These are phyloP conservation scores for Kalaharituber pfeilii DNA, from an alignment of 2,329 filamentous ascomycete species.

Conservation along the genomic window DNA sequence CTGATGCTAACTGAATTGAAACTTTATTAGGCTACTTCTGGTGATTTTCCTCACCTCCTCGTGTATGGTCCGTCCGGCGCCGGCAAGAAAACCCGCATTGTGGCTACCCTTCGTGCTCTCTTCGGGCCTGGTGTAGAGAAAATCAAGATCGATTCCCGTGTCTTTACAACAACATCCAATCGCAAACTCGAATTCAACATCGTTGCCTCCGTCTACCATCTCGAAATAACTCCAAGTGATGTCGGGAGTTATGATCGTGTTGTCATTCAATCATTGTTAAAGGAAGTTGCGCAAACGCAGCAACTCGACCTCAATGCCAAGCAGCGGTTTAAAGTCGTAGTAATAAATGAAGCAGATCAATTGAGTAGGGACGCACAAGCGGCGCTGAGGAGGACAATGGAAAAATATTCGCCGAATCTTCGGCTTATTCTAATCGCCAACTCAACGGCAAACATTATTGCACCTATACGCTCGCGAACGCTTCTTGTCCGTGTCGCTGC, in stretches of 20 bases:
- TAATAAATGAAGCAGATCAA: conserved; percentile 97
- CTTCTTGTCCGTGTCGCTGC: conserved; percentile 82
- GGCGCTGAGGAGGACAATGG: conserved; percentile 87
- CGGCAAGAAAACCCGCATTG: conserved; percentile 93
- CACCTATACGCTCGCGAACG: conserved; percentile 86
- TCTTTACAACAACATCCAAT: conserved; percentile 89
- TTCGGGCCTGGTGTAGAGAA: conserved; percentile 97
- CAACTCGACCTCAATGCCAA: conserved; percentile 87
- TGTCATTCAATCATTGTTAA: conserved; percentile 84
- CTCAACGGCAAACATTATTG: conserved; percentile 95
- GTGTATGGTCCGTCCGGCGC: conserved; percentile 93
- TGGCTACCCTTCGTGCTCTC: conserved; percentile 84
- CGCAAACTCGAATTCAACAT: conserved; percentile 99
- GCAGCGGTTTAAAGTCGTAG: conserved; percentile 94
- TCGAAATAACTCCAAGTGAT: conserved; percentile 94
- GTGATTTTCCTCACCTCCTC: conserved; percentile 93
- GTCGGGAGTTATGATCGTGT: conserved; percentile 94
- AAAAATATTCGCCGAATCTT: conserved; percentile 95
- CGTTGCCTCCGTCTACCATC: conserved; percentile 88
- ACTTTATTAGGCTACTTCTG: conserved; percentile 90
- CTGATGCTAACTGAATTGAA: too few relatives aligned
- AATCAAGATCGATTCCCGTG: conserved; percentile 95
- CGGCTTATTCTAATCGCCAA: conserved; percentile 84
- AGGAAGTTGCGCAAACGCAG: conserved; percentile 96
- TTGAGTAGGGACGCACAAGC: conserved; percentile 88